These are phyloP conservation scores for Reutealis trisperma DNA, from an alignment of 345 rosid species.

Conservation along the genomic window DNA sequence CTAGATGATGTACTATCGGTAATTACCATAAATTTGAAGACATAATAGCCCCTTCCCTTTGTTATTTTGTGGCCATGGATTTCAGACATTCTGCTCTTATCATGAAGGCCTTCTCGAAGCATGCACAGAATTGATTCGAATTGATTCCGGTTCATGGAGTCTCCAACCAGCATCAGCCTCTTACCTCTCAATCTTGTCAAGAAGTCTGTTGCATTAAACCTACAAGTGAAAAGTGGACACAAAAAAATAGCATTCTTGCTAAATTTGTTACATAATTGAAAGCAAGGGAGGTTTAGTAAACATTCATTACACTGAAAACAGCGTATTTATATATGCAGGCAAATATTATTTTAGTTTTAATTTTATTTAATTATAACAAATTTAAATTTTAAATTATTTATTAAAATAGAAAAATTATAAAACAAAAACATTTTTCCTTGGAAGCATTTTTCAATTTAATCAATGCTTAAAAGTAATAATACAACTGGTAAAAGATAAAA, in stretches of 20 bases:
- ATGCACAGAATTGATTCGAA: constrained; percentile 89
- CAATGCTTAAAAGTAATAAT: no score
- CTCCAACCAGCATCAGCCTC: constrained; percentile 86
- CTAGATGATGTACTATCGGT: background rate
- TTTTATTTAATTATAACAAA: no score
- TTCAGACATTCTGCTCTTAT: constrained; percentile 77
- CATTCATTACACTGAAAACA: background rate
- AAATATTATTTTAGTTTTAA: background rate
- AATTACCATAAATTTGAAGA: constrained; percentile 73
- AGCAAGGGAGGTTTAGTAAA: background rate
- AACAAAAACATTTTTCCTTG: no score
- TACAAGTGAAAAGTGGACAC: constrained; percentile 44
- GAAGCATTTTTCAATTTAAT: no score
- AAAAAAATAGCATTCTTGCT: constrained; percentile 26
- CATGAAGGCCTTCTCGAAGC: constrained; percentile 67
- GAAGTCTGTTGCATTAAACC: constrained; percentile 97
- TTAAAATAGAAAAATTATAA: no score
- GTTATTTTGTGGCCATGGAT: constrained; percentile 75
- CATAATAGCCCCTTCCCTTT: constrained; percentile 82
- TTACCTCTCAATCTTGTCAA: constrained; percentile 81
- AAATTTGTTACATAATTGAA: constrained; percentile 5
- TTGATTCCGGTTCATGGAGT: constrained; percentile 93
- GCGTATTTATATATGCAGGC: background rate
- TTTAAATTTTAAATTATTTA: no score
- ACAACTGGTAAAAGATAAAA: no score